Evolutionary conservation across 768 basidiomycete species (phyloP).

Genomic region (Suillus americanus): DNA sequence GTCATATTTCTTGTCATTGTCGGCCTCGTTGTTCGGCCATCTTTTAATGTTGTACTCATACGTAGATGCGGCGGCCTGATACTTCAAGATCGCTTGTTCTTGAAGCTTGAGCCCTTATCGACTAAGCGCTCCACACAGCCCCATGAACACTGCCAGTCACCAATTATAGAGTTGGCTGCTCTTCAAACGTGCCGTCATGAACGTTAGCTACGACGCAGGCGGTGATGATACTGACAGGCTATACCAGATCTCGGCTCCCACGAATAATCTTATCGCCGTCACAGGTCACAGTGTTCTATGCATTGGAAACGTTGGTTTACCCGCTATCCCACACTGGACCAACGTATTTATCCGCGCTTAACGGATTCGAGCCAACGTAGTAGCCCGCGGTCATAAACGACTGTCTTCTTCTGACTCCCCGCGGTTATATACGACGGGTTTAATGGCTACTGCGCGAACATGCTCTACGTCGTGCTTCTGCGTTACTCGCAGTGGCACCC

Average conservation of each 20-base stretch:
- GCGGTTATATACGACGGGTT: neutral
- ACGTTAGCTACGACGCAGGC: constrained; percentile 1
- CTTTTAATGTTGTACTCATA: neutral
- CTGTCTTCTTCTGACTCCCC: neutral
- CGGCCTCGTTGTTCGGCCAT: constrained; percentile 4
- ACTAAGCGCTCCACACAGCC: neutral
- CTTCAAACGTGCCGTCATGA: constrained; percentile 2
- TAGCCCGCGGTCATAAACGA: neutral
- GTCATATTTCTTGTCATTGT: neutral
- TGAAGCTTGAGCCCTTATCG: neutral
- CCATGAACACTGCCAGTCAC: neutral
- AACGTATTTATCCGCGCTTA: neutral
- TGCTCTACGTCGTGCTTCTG: neutral
- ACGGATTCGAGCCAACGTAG: neutral
- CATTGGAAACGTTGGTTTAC: neutral
- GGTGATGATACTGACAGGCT: constrained; percentile 3
- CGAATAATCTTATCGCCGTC: neutral
- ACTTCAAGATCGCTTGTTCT: neutral
- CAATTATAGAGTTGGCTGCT: constrained; percentile 3
- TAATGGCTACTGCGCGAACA: neutral
- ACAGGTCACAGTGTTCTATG: neutral
- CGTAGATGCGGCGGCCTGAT: neutral
- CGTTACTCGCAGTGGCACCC: neutral
- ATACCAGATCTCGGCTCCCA: neutral
- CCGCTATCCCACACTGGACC: neutral